Conservation (phyloP, 257 asterid genomes). For the Cynanchum wilfordii region DNA sequence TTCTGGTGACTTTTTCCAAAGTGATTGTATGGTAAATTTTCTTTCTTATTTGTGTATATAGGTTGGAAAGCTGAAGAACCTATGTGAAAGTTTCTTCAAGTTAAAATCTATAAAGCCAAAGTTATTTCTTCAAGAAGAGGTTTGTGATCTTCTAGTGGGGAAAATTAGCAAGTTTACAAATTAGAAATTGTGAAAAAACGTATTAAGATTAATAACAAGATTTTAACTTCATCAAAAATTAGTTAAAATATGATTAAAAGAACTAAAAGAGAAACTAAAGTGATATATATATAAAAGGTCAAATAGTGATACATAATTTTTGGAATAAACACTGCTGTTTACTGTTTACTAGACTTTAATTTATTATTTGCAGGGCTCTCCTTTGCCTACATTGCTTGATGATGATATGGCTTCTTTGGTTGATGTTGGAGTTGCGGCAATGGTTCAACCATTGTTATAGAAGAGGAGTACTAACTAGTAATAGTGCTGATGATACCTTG, state of each 20-base stretch:
- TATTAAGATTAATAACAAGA: no score
- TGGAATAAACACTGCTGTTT: background rate
- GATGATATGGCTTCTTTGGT: conserved; percentile 82
- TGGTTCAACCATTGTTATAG: conserved; percentile 70
- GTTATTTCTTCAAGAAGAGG: conserved; percentile 88
- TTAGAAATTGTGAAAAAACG: no score
- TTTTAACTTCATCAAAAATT: no score
- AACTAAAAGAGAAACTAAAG: no score
- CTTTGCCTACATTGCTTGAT: conserved; percentile 66
- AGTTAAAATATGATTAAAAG: no score
- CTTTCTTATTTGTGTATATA: conserved; percentile 16
- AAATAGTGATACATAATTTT: background rate
- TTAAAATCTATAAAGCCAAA: conserved; percentile 66
- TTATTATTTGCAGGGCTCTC: conserved; percentile 55
- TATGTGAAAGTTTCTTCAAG: conserved; percentile 91
- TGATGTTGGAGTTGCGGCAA: conserved; percentile 72
- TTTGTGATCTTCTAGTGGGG: conserved; percentile 11
- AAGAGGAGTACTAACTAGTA: conserved; percentile 41
- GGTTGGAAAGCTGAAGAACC: conserved; percentile 93
- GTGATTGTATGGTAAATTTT: conserved; percentile 4
- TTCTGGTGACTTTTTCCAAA: background rate
- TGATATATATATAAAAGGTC: no score
- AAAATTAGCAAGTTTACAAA: no score
- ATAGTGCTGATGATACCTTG: background rate
- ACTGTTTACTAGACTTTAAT: background rate